Percentiles rank a stretch among this genome's conserved stretches.
Evolutionary conservation across 495 filamentous ascomycete species (phyloP).

Genomic region (Aspergillus carlsbadensis): DNA sequence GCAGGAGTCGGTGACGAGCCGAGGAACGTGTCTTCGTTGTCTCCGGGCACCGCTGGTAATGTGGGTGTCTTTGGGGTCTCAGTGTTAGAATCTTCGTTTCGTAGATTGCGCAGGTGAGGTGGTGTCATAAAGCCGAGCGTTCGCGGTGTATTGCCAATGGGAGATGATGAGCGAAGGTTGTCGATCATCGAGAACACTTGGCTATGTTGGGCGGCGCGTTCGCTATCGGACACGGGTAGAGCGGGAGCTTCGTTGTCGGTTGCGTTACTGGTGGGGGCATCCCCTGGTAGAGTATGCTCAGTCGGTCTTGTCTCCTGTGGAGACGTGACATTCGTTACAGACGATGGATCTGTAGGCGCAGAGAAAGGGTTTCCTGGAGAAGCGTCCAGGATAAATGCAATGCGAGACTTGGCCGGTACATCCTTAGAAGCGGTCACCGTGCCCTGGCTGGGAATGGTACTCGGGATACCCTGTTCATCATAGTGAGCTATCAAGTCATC

Average conservation of each 20-base stretch:
- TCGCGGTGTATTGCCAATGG: constrained; percentile 26
- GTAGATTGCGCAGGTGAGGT: constrained; percentile 30
- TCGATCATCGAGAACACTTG: constrained; percentile 71
- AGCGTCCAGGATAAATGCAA: constrained; percentile 17
- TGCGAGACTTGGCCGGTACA: constrained; percentile 17
- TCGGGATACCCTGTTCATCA: neutral
- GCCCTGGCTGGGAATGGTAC: constrained; percentile 12
- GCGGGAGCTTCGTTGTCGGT: neutral
- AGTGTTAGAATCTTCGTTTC: constrained; percentile 17
- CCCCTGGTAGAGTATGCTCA: constrained; percentile 13
- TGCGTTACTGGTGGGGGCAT: neutral
- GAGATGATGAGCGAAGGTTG: constrained; percentile 62
- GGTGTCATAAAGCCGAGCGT: constrained; percentile 39
- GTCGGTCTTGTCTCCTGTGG: constrained; percentile 16
- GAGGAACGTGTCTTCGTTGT: constrained; percentile 61
- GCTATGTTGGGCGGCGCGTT: constrained; percentile 53
- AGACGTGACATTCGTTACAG: constrained; percentile 18
- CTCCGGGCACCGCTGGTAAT: constrained; percentile 34
- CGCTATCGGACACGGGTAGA: neutral
- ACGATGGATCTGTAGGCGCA: constrained; percentile 27
- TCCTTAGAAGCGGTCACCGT: neutral
- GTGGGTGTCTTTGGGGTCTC: constrained; percentile 49
- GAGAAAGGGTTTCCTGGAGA: constrained; percentile 8
- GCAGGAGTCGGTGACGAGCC: constrained; percentile 81
- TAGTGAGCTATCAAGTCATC: neutral